Evolutionary conservation across 2,329 filamentous ascomycete species (phyloP), one percentile per base, ranked within the genome.

Genomic region (Cordyceps javanica): DNA sequence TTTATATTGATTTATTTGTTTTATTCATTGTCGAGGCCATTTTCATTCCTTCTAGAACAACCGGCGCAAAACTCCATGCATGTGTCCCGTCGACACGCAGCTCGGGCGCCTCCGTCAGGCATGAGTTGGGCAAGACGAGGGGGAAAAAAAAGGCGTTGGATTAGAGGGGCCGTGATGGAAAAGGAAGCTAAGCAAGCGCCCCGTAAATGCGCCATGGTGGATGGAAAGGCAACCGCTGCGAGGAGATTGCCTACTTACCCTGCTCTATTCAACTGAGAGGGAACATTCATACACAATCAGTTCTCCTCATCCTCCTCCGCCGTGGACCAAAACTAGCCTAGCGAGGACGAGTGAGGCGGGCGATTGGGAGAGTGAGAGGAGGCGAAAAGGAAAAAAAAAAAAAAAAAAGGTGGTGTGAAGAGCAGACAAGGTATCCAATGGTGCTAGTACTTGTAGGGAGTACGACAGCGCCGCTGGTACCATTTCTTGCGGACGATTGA

Each of bases 381-480:
- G 10, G 32, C 21, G 14, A n/a, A 23, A 34, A 38, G 25, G 38
- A 23, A n/a, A 42, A 16, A 21, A 51, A 19, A 28, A 30, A 39
- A 38, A 30, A n/a, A 42, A 32, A 32, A 30, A 42, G 50, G 25
- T 30, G 50, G 50, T 53, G 50, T 53, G 25, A 32, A 39, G n/a
- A n/a, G 46, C 16, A 28, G 16, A 30, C 28, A 13, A 23, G 13
- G 30, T 41, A 5, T 32, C 53, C 32, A 28, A 23, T 25, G 26
- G 32, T 48, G 53, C 42, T 55, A 55, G 53, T 48, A 46, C 42
- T n/a, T 46, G 41, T 48, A 32, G 25, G 53, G 53, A 55, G 53
- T 10, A n/a, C 13, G 21, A 55, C 41, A 48, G 53, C 53, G 53
- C 52, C 30, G 30, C 13, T 28, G 13, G 51, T 30, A 19, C 49